Base-by-base conservation (phyloP, 306 rosid species). In the Abrus pulchellus region DNA sequence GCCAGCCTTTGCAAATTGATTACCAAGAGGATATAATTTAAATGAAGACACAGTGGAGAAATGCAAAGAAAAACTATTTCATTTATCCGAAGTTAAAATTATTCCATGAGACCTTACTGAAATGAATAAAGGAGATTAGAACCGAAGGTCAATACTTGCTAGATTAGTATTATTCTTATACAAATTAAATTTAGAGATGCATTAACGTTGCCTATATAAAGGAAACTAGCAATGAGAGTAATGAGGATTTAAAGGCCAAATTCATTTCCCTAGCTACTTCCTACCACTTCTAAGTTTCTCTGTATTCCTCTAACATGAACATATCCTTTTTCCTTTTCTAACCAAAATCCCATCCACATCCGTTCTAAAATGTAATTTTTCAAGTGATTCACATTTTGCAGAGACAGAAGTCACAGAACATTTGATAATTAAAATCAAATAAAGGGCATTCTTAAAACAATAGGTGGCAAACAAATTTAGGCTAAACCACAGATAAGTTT, bases 401-500 rank as follows among this genome's bases (percentile, higher is more conserved):
- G 7, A 34, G 20, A 29, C 61, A 68, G 10, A 70, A 72, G 7
- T 33, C 12, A 29, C 61, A 68, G 10, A 70, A 72, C 27, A n/a
- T 56, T 41, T 75, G 28, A 64, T 9, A 64, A 71, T 66, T 69
- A 28, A 76, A 71, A 72, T 47, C 47, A 78, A 71, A 83, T 12
- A 53, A 59, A 61, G 63, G 45, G 64, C 52, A 48, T 53, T 68
- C 33, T 54, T 27, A 20, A 72, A 47, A 68, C 53, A 60, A 55
- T 28, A 79, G 77, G 54, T 48, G 49, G 59, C 75, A 84, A 63
- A 56, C 49, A 5, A 87, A 56, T 70, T 78, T 63, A 82, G 68
- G 74, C 61, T 78, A 78, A 84, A 84, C 78, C 85, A 73, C 82
- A 54, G 75, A 71, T 75, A 83, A 72, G 86, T 80, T 63, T 80